Conservation (phyloP, 1,284 basidiomycete species). For the Boletus subluridellus region DNA sequence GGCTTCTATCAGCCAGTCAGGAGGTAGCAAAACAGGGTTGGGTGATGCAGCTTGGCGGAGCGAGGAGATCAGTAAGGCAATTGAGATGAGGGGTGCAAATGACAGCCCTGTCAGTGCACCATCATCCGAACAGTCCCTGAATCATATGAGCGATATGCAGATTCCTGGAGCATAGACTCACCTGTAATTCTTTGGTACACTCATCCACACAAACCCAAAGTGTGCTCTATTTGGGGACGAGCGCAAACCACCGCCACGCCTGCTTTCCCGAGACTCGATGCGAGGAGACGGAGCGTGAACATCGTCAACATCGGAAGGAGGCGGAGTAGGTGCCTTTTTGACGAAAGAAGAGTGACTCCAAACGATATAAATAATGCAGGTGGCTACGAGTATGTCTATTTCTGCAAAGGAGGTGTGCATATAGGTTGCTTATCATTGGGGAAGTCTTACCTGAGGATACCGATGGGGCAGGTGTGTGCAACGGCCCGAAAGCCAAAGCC, state of each 20-base stretch:
- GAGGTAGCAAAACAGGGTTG: conserved; percentile 42
- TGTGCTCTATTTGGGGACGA: conserved; percentile 42
- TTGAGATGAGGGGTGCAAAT: conserved; percentile 72
- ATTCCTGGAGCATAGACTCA: conserved; percentile 29
- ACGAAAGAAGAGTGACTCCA: conserved; percentile 56
- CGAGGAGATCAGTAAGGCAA: conserved; percentile 58
- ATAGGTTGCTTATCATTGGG: neutral
- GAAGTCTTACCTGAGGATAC: conserved; percentile 27
- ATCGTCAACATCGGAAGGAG: conserved; percentile 26
- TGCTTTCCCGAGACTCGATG: conserved; percentile 45
- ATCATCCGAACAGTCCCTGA: conserved; percentile 77
- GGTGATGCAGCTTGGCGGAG: conserved; percentile 35
- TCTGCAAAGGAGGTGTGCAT: conserved; percentile 41
- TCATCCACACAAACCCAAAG: conserved; percentile 80
- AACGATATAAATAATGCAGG: conserved; percentile 59
- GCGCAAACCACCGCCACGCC: conserved; percentile 35
- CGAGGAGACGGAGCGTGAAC: conserved; percentile 33
- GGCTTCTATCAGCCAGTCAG: conserved; percentile 73
- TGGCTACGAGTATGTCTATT: conserved; percentile 52
- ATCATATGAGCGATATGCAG: conserved; percentile 12
- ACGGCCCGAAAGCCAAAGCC: conserved; percentile 2
- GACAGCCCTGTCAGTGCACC: conserved; percentile 79
- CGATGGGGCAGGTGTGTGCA: conserved; percentile 10
- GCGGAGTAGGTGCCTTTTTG: conserved; percentile 15
- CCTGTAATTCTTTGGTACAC: conserved; percentile 84